Base-by-base conservation (phyloP, 2,329 filamentous ascomycete genomes). In the Exophiala sp. region DNA sequence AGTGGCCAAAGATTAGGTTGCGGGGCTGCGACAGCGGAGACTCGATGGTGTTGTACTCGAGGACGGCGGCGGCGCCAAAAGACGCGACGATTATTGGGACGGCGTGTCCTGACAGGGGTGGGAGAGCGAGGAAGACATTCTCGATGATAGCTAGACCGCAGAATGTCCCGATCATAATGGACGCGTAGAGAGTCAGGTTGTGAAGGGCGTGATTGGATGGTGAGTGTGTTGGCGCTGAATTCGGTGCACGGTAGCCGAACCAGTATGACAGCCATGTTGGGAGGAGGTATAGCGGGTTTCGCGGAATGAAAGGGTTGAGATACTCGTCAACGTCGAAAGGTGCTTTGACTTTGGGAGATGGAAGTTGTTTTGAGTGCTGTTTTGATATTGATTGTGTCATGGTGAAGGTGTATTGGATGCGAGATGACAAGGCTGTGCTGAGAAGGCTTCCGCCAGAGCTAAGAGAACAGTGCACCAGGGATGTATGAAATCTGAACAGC, bases 1-100 rank as follows among this genome's bases (percentile, higher is more conserved):
- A 50, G 65, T 91, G 87, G n/a, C 86, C 84, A 5, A 85, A 57
- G 11, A 91, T 67, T 39, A 82, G 78, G 67, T 86, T 89, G 20
- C 87, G 83, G 1, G 88, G 88, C 64, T 91, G 87, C 0, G 87
- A 78, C 24, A 91, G 79, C 0, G 87, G 86, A 0, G 86, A 86
- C 46, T 87, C 83, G 61, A 89, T 85, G 43, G 82, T 78, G 63
- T 85, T 84, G 69, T 88, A 91, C 63, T 88, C 81, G 35, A 91
- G 78, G n/a, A 91, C 85, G 11, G 87, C 87, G 2, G 86, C 83
- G 3, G 87, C 87, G 47, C 87, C 87, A 68, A 89, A 87, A 68
- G 84, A 87, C 47, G 79, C 86, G 57, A 89, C 75, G n/a, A 88
- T 80, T 9, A 83, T 72, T 0, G 85, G 84, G 0, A 76, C 77